Evolutionary conservation across 768 basidiomycete species (phyloP), one percentile per base, ranked within the genome.

Genomic region (Hygrophorus pudorinus): DNA sequence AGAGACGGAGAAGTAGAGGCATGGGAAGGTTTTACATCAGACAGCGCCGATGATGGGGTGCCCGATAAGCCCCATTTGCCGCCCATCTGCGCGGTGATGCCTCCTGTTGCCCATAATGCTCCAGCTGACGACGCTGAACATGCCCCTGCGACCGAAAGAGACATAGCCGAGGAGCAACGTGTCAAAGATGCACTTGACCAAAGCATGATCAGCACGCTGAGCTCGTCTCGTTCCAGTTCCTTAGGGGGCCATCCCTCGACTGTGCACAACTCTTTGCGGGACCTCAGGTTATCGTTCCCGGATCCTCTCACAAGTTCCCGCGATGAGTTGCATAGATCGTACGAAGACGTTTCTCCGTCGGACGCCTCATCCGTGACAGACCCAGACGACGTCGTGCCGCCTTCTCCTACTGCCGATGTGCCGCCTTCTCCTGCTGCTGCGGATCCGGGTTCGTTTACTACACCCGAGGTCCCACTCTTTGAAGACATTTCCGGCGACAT

Each of bases 221-320:
- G 75, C 63, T 71, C 77, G 39, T 86, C 85, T 45, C 79, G 83
- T 52, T 75, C 82, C 13, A 78, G 76, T 55, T 76, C 75, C 29
- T 57, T 76, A 44, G 70, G 73, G 50, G 59, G 59, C 32, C 63
- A 64, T 45, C 60, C 66, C 16, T 69, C 75, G 40, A 74, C 77
- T 47, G 60, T 72, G 44, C 80, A 80, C 47, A 71, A 56, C 44
- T 76, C 79, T n/a, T 63, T 78, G 40, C 80, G 79, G 60, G 83
- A 86, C 64, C 72, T 88, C 49, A 76, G 81, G 52, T 61, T 88
- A 46, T 87, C 85, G 28, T 89, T 89, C 64, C 85, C 85, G 31
- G 85, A 89, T 63, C 85, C 85, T 48, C 71, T 88, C 56, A 79
- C 77, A 44, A 82, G 80, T 58, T 81, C 81, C 43, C 71, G 68